Base-by-base conservation (phyloP, 2,329 filamentous ascomycete genomes). In the Plenodomus tracheiphilus region DNA sequence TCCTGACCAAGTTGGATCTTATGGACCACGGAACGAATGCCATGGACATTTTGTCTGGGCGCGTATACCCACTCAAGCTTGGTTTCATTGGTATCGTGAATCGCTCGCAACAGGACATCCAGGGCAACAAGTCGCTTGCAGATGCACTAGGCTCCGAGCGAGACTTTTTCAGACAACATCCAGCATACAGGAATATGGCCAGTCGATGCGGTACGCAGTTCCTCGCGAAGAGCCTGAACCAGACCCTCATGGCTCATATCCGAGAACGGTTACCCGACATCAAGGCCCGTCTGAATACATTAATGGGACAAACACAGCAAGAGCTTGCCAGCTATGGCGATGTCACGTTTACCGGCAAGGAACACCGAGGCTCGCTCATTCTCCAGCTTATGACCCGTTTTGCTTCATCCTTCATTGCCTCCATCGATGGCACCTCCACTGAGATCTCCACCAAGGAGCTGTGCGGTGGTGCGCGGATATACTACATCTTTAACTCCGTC, bases 261-360 rank as follows among this genome's bases (percentile, higher is more conserved):
- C 88, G 94, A 52, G 94, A 99, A 71, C 85, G 94, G 39, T 78
- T 99, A 63, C 94, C 94, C 22, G 94, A 99, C 72, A 99, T 99
- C 79, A 99, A 99, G 76, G 94, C 94, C 41, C 87, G 94, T 46
- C 81, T 99, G 53, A 99, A 99, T 74, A 99, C 94, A 1, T 79
- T 99, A 43, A 99, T 99, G 94, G 94, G 94, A n/a, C 94, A 99
- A 75, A 97, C 94, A 41, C 94, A 99, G 70, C 94, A 99, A 77
- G 94, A 99, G 73, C 81, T 99, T 48, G 94, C 94, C 37, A 96
- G 93, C 74, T 99, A 99, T 69, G 94, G 94, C 32, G 95, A 97
- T 70, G 96, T 94, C 78, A 89, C 96, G 64, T 99, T 99, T 71
- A 96, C 89, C 56, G 94, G 94, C 64, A 96, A 96, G 73, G 94